phyloP scores from a whole-genome alignment of 345 rosid genomes.

The Gossypium arboreum region DNA sequence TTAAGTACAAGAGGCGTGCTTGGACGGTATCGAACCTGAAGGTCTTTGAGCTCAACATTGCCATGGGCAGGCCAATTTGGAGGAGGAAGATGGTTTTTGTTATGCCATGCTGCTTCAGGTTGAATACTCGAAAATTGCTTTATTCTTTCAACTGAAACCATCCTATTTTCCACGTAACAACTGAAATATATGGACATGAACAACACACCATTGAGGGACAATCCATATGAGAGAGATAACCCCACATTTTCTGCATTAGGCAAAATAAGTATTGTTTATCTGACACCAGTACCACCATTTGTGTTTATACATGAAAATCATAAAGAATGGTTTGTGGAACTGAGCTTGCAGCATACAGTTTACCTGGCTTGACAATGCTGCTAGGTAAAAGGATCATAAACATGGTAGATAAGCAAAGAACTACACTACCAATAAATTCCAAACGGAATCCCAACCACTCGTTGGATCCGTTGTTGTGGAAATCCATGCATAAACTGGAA shows the following conservation, averaged over 20 bases:
- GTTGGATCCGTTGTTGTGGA: constrained; percentile 85
- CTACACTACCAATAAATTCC: constrained; percentile 72
- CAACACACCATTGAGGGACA: constrained; percentile 77
- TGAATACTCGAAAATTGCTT: constrained; percentile 80
- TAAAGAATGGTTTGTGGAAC: neutral
- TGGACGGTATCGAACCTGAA: constrained; percentile 88
- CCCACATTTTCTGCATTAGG: constrained; percentile 71
- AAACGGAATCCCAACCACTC: constrained; percentile 93
- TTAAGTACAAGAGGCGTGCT: constrained; percentile 83
- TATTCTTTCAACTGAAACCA: constrained; percentile 93
- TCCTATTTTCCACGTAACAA: constrained; percentile 84
- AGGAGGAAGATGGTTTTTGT: constrained; percentile 55
- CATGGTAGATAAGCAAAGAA: constrained; percentile 68
- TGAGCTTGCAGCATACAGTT: neutral
- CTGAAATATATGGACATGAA: constrained; percentile 77
- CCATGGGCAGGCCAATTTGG: constrained; percentile 75
- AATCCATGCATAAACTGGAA: constrained; percentile 74
- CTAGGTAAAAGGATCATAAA: constrained; percentile 82
- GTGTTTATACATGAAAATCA: neutral
- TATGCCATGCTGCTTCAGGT: constrained; percentile 77
- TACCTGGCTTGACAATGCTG: constrained; percentile 82
- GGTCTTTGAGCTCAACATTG: constrained; percentile 62
- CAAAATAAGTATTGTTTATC: constrained; percentile 8
- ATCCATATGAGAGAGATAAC: constrained; percentile 80
- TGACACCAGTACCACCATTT: neutral